These are phyloP conservation scores for Tetrahymena borealis DNA, from an alignment of 73 alveolate genomes.

Conservation along the genomic window DNA sequence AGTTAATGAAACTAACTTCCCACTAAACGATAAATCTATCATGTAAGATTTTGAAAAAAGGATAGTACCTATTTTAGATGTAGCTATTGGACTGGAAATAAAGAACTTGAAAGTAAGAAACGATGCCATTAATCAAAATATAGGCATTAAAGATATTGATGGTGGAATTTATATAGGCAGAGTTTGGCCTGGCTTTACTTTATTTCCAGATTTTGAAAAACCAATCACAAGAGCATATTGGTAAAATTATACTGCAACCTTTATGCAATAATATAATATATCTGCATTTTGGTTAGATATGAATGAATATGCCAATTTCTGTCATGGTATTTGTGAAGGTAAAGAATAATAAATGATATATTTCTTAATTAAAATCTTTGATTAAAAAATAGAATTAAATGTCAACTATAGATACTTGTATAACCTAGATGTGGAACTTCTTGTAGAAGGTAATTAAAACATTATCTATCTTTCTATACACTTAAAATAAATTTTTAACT, in stretches of 20 bases:
- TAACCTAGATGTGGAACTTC: neutral
- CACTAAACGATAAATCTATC: neutral
- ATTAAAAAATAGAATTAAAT: neutral
- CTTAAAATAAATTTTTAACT: neutral
- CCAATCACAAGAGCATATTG: slow-evolving; percentile 56
- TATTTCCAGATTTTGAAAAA: slow-evolving; percentile 80
- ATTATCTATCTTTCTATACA: neutral
- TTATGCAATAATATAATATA: slow-evolving; percentile 47
- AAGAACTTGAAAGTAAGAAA: neutral
- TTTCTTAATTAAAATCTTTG: neutral
- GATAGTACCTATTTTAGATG: neutral
- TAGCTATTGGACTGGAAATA: neutral
- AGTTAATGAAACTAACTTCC: neutral
- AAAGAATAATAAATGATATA: neutral
- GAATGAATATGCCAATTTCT: slow-evolving; percentile 88
- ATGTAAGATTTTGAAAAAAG: neutral
- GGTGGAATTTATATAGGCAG: slow-evolving; percentile 63
- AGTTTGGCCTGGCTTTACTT: slow-evolving; percentile 95
- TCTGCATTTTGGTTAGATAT: slow-evolving; percentile 96
- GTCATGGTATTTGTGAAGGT: slow-evolving; percentile 65
- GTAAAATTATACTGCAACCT: slow-evolving; percentile 52
- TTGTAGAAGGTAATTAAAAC: neutral
- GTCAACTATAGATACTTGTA: neutral
- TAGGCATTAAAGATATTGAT: slow-evolving; percentile 6
- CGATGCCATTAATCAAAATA: neutral